Evolutionary conservation across 2,329 filamentous ascomycete genomes (phyloP), one percentile per base, ranked within the genome.

Genomic region (Atkinsonella hypoxylon): DNA sequence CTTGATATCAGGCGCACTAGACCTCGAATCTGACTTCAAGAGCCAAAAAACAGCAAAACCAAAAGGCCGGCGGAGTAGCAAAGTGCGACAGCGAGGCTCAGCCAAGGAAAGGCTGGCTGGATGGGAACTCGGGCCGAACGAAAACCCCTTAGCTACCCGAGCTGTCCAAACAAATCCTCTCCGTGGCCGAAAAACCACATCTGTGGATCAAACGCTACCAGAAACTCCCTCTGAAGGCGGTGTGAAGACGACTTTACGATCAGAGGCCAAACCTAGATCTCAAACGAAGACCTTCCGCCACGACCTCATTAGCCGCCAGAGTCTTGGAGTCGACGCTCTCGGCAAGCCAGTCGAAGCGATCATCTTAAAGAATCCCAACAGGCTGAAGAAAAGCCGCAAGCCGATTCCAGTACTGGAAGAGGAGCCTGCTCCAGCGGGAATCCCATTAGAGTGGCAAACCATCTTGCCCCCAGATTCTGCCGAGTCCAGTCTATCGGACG

Each of bases 341-440:
- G 69, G 69, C 18, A 51, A 59, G 32, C 62, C 61, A 2, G 69
- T 70, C 12, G 64, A 71, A 15, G 72, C 73, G 22, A 70, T 80
- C 44, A 64, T 80, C 36, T 64, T 79, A 47, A 64, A 66, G 22
- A 67, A 69, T 42, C 65, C 67, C 8, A 64, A 68, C 20, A 58
- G 57, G 43, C 55, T 66, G 52, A 58, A 51, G 41, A 53, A 38
- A 6, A 18, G 55, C 9, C 59, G 49, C 38, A 60, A 51, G 47
- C 2, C 53, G 0, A 30, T 54, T 0, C 53, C 54, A 0, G 54
- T 55, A 17, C 30, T 62, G 10, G 53, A 62, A 8, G 54, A 57
- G 11, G 52, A 60, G 17, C 50, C 51, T 10, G 30, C 52, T 3
- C 34, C 30, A 2, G 50, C 54, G 12, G 40, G 42, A 7, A 46